A percentile compares a stretch with the other conserved stretches of the same genome.
Evolutionary conservation across 2,329 filamentous ascomycete species (phyloP).

Genomic region (Fusarium anthophilum): DNA sequence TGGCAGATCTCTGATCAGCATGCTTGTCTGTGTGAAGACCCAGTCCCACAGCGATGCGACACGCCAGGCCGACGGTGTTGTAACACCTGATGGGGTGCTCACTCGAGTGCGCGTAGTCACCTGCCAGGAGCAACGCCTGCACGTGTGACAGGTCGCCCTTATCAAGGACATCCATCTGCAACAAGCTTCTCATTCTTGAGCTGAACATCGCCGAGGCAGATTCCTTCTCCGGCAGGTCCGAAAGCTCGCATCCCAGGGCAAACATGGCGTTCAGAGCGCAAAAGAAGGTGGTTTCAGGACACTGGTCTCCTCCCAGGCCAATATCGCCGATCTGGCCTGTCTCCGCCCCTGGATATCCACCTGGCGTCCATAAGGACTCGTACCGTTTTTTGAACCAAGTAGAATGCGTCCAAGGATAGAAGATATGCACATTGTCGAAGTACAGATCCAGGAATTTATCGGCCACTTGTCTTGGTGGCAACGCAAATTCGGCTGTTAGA

Average conservation of each 20-base stretch:
- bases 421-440: background rate
- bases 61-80: background rate
- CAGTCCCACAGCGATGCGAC: background rate
- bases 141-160: background rate
- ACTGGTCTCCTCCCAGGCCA: background rate
- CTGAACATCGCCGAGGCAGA: background rate
- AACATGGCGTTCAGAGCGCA: background rate
- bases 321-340: background rate
- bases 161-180: background rate
- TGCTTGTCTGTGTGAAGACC: background rate
- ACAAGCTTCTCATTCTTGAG: background rate
- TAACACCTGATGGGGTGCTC: background rate
- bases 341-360: background rate
- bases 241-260: background rate
- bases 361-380: background rate
- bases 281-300: background rate
- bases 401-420: constrained; percentile 7
- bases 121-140: background rate
- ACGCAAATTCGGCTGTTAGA: background rate
- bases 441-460: background rate
- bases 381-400: background rate
- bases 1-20: background rate
- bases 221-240: background rate
- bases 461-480: background rate
- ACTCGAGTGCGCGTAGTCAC: background rate